phyloP scores from a whole-genome alignment of 73 alveolate genomes.

The Paramecium primaurelia region DNA sequence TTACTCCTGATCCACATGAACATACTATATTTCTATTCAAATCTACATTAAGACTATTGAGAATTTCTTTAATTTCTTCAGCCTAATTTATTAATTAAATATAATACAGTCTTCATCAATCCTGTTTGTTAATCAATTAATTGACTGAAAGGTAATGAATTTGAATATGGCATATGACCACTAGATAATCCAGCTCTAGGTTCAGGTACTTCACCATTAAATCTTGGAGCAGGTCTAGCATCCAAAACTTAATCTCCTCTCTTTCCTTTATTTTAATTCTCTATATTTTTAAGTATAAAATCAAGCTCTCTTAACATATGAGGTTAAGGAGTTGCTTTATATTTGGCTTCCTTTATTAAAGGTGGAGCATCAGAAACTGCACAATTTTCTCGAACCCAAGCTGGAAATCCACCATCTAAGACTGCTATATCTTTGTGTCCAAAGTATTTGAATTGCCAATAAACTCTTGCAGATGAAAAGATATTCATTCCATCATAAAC shows the following conservation, averaged over 20 bases:
- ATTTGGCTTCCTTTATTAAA: neutral
- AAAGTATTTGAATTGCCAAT: conserved; percentile 63
- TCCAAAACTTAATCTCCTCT: conserved; percentile 52
- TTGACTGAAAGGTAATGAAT: conserved; percentile 24
- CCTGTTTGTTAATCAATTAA: conserved; percentile 57
- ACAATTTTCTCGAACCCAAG: conserved; percentile 60
- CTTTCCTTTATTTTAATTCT: neutral
- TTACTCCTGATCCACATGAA: conserved; percentile 63
- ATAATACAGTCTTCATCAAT: conserved; percentile 39
- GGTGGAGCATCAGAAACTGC: conserved; percentile 61
- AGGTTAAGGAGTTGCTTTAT: neutral
- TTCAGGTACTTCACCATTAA: conserved; percentile 63
- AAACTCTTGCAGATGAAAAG: conserved; percentile 66
- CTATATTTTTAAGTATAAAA: neutral
- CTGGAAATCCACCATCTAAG: conserved; percentile 65
- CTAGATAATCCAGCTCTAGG: conserved; percentile 60
- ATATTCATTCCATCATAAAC: conserved; percentile 65
- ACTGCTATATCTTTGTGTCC: conserved; percentile 65
- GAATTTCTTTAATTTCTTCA: conserved; percentile 42
- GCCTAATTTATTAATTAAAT: neutral
- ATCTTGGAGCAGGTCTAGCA: conserved; percentile 65
- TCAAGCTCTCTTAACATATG: neutral
- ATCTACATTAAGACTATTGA: conserved; percentile 38
- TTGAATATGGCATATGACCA: conserved; percentile 62
- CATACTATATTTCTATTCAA: neutral